Evolutionary conservation across 257 asterid genomes (phyloP), one percentile per base, ranked within the genome.

Genomic region (Fraxinus excelsior): DNA sequence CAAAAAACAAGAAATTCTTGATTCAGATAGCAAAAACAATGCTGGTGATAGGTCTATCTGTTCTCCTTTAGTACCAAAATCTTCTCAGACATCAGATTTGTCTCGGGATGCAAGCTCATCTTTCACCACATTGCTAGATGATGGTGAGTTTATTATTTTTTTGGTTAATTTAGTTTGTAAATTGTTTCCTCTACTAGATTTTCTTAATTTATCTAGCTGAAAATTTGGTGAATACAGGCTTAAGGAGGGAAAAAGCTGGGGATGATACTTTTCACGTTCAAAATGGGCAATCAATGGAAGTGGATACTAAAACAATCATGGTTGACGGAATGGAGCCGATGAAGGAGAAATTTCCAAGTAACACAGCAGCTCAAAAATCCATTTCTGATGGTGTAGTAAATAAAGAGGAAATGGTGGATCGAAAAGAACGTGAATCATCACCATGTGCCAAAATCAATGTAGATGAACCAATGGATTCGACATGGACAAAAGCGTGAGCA

Each of bases 401-500:
- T 79, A 83, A 77, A 81, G 86, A 46, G 75, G 82, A 82, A 73
- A 83, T 78, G 78, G 87, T 85, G 83, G 84, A 85, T 75, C 82
- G 77, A 56, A 83, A 78, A 78, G 90, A 86, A 80, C 84, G 75
- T 74, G 91, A 85, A 74, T 84, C 86, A 82, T 74, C 81, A 80
- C 84, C 90, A 84, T 82, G 80, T 81, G 88, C 74, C 53, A 84
- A 86, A 86, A 84, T 82, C 74, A 77, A 81, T 85, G 86, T 82
- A 79, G 84, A 90, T 88, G 84, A 83, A 77, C 77, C 82, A 78
- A 81, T 82, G 83, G 84, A 88, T 84, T 88, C 84, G 82, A 77
- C 87, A 67, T 74, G 73, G 84, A 81, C 86, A 80, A 87, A 85
- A 87, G 80, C 83, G 91, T 88, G 89, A 88, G 96, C 75, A 86